Base-by-base conservation (phyloP, 768 basidiomycete species). In the Panaeolus cyanescens region DNA sequence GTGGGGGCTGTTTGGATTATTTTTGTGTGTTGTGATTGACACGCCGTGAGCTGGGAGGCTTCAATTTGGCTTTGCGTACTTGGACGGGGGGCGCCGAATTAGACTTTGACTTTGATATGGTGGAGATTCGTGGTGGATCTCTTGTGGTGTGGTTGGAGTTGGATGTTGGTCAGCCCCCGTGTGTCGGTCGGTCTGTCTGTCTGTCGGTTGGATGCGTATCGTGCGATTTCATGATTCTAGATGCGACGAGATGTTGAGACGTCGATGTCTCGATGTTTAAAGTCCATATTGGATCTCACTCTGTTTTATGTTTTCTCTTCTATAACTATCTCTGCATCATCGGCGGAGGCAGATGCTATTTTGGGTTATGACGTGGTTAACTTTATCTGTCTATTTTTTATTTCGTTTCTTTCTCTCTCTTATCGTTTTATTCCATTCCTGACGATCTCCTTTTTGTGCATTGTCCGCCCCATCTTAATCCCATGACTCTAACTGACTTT, bases 401-500 rank as follows among this genome's bases (percentile, higher is more conserved):
- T n/a, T n/a, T n/a, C n/a, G n/a, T n/a, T n/a, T n/a, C n/a, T n/a
- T n/a, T n/a, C n/a, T n/a, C n/a, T n/a, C n/a, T n/a, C n/a, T n/a
- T n/a, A n/a, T n/a, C n/a, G n/a, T 50, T 45, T 5, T 45, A 28
- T 45, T 6, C 22, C 22, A 20, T 13, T 22, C 30, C 45, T 28
- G 45, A 12, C 30, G 45, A 50, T 50, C 45, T 12, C 25, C 15
- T 28, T 25, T 12, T 28, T 13, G 7, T 9, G 9, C 6, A 13
- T 42, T 20, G 25, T 42, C 20, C 40, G 19, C 22, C 3, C 22
- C 4, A 13, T 42, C 19, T 42, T n/a, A 20, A 42, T 7, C 10
- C 20, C 9, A 8, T 19, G 55, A 33, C 36, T n/a, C 55, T 65
- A 42, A 62, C 60, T 50, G 42, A 56, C 64, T 55, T 39, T 39